A percentile compares a stretch with the other conserved stretches of the same genome.
Conservation (phyloP, 768 basidiomycete genomes). For the Boletus patriciae region DNA sequence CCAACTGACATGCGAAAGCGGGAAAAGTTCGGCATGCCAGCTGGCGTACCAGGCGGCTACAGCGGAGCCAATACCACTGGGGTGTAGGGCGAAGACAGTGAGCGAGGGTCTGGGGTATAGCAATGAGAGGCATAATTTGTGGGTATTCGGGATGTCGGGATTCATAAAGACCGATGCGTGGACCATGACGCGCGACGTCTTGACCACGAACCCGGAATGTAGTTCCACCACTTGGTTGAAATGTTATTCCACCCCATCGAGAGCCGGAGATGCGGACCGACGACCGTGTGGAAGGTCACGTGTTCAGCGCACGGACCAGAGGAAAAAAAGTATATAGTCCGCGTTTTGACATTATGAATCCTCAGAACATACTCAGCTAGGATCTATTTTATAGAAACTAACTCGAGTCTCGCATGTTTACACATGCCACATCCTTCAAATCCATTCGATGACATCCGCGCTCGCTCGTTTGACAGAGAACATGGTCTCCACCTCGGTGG, state of each 20-base stretch:
- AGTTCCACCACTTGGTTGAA: too few relatives aligned
- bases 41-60: constrained; percentile 63
- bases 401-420: constrained; percentile 80
- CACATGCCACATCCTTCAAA: constrained; percentile 70
- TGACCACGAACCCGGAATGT: too few relatives aligned
- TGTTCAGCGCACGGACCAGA: constrained; percentile 37
- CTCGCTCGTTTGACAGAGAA: constrained; percentile 70
- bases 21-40: constrained; percentile 52
- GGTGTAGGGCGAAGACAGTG: background rate
- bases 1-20: constrained; percentile 61
- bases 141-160: background rate
- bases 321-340: constrained; percentile 35
- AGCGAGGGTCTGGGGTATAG: background rate
- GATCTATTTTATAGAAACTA: constrained; percentile 80
- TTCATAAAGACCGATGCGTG: background rate
- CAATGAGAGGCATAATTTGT: background rate
- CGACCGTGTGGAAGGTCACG: constrained; percentile 16
- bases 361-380: constrained; percentile 77
- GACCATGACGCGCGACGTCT: too few relatives aligned
- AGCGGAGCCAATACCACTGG: background rate
- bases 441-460: constrained; percentile 68
- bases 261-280: too few relatives aligned
- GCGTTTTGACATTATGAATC: constrained; percentile 26
- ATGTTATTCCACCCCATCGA: too few relatives aligned
- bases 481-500: constrained; percentile 39